Conservation (phyloP, 306 rosid genomes). For the Begonia fuchsioides region DNA sequence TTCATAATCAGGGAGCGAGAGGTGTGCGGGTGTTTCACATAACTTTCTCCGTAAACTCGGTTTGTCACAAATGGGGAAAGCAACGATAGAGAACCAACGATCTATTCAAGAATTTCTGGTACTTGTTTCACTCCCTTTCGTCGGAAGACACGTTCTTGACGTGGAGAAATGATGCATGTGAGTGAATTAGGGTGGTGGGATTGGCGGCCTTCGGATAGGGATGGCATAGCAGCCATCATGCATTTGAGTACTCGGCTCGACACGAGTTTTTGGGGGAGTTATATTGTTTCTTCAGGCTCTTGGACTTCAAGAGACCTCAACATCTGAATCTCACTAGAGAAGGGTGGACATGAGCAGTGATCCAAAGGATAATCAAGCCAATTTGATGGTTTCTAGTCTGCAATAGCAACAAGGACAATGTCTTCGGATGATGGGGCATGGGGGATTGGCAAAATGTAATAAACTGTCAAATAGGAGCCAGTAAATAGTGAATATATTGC, state of each 20-base stretch:
- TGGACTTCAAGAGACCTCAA: slow-evolving; percentile 64
- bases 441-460: too few relatives aligned
- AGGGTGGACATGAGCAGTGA: slow-evolving; percentile 24
- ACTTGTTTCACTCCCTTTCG: neutral
- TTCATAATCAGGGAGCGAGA: neutral
- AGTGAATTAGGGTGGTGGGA: slow-evolving; percentile 54
- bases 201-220: slow-evolving; percentile 14
- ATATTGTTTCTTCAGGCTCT: slow-evolving; percentile 43
- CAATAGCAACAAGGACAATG: too few relatives aligned
- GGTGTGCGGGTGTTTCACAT: neutral
- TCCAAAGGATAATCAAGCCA: too few relatives aligned
- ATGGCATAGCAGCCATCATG: slow-evolving; percentile 91
- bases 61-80: slow-evolving; percentile 4
- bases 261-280: slow-evolving; percentile 53
- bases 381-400: too few relatives aligned
- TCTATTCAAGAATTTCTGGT: neutral
- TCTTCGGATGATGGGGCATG: too few relatives aligned
- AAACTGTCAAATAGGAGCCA: too few relatives aligned
- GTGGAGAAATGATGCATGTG: neutral
- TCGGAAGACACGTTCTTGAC: neutral
- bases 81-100: slow-evolving; percentile 1
- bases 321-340: slow-evolving; percentile 39
- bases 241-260: slow-evolving; percentile 76
- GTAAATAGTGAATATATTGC: too few relatives aligned
- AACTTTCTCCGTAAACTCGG: neutral